Conservation (phyloP, 164 flowering plant species). For the Magnolia sinica region DNA sequence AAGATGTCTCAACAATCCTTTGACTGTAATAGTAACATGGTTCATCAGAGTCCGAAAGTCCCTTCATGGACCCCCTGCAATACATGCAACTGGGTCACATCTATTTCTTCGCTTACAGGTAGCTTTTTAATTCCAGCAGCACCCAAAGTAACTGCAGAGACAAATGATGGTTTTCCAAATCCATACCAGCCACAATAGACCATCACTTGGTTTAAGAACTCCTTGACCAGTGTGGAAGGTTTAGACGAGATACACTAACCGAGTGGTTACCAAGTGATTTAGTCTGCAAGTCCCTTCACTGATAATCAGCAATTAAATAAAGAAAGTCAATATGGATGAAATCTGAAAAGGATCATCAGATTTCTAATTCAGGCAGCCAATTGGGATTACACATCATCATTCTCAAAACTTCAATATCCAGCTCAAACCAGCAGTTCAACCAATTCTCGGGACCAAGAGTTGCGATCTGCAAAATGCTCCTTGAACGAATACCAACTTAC, state of each 20-base stretch:
- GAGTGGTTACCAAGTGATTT: too few species aligned
- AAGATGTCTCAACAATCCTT: too few species aligned
- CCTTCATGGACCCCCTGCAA: neutral
- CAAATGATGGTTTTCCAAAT: neutral
- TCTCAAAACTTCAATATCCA: neutral
- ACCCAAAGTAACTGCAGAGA: neutral
- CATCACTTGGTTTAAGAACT: neutral
- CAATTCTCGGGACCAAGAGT: neutral
- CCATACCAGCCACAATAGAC: neutral
- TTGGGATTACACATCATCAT: neutral
- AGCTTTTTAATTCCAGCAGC: neutral
- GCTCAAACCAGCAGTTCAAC: neutral
- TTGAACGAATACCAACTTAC: neutral
- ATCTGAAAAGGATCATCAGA: neutral
- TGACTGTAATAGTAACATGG: too few species aligned
- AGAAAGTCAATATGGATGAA: neutral
- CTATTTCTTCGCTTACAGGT: too few species aligned
- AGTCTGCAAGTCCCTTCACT: neutral
- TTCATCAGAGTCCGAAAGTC: too few species aligned
- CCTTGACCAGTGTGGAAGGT: neutral
- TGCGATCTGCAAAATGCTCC: neutral
- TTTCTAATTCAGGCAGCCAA: neutral
- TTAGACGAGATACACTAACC: too few species aligned
- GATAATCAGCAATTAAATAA: conserved; percentile 2
- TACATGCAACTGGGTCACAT: neutral